phyloP scores from a whole-genome alignment of 2,329 filamentous ascomycete species.

The Verticillium dahliae region DNA sequence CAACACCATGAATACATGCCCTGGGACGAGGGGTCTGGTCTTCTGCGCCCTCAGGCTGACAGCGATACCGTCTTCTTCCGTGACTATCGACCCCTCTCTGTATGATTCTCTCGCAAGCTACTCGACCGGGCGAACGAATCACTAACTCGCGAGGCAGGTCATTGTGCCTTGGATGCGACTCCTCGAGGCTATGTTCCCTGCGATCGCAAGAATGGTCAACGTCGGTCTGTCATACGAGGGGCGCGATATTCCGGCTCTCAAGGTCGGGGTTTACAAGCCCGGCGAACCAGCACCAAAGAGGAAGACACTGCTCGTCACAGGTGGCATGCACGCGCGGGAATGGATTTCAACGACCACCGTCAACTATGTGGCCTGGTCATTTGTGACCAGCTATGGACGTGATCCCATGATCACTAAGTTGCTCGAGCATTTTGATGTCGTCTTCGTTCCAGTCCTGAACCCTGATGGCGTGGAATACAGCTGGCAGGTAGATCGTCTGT shows the following conservation, averaged over 20 bases:
- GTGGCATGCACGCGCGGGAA: constrained; percentile 87
- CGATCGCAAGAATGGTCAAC: constrained; percentile 64
- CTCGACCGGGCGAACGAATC: not conserved
- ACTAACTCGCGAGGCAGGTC: constrained; percentile 18
- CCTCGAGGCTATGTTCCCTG: constrained; percentile 82
- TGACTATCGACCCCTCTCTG: constrained; percentile 83
- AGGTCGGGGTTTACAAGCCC: constrained; percentile 55
- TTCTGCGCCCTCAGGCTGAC: constrained; percentile 20
- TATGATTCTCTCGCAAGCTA: constrained; percentile 2
- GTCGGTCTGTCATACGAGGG: constrained; percentile 87
- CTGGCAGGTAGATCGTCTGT: constrained; percentile 85
- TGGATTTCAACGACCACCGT: constrained; percentile 94
- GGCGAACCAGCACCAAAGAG: constrained; percentile 34
- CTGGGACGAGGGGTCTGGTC: not conserved
- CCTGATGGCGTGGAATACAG: constrained; percentile 93
- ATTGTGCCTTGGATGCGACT: constrained; percentile 89
- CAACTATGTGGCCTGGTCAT: constrained; percentile 81
- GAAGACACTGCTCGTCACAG: constrained; percentile 75
- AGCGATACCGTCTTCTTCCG: constrained; percentile 80
- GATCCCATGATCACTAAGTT: constrained; percentile 65
- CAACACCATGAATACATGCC: constrained; percentile 10
- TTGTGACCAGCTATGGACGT: constrained; percentile 79
- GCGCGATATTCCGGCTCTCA: constrained; percentile 75
- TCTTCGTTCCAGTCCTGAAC: constrained; percentile 85
- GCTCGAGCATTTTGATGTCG: constrained; percentile 76